A percentile compares a stretch with the other conserved stretches of the same genome.
These are phyloP conservation scores for Lizanozyma gosingica DNA, from an alignment of 1,139 yeast species.

Conservation along the genomic window DNA sequence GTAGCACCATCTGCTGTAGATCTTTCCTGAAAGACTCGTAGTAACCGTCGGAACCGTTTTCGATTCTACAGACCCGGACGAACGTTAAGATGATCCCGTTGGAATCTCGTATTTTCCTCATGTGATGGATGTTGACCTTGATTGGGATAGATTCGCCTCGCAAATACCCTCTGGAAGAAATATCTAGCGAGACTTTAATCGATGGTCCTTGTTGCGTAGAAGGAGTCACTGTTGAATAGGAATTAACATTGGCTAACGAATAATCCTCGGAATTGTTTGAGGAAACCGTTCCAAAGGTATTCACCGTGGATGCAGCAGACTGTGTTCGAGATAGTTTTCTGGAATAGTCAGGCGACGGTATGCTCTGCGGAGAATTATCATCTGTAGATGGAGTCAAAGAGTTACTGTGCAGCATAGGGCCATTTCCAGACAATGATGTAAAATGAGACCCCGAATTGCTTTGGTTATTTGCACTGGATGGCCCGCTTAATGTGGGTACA, in stretches of 20 bases:
- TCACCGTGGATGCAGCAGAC: constrained; percentile 45
- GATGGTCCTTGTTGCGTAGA: constrained; percentile 7
- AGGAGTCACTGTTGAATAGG: constrained; percentile 1
- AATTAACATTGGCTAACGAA: constrained; percentile 5
- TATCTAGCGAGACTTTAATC: constrained; percentile 47
- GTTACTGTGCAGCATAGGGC: not conserved
- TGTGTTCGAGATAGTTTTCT: constrained; percentile 33
- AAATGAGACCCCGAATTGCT: not conserved
- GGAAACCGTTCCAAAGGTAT: constrained; percentile 29
- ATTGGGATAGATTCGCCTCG: constrained; percentile 76
- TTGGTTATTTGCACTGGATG: not conserved
- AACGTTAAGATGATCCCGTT: constrained; percentile 74
- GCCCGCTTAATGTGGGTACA: not conserved
- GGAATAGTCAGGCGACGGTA: constrained; percentile 3
- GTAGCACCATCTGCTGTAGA: constrained; percentile 66
- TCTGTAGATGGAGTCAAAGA: not conserved
- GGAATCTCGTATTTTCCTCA: constrained; percentile 61
- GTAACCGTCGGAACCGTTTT: constrained; percentile 53
- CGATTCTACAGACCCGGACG: constrained; percentile 72
- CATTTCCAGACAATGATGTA: not conserved
- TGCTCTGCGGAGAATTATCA: not conserved
- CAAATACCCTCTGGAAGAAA: constrained; percentile 63
- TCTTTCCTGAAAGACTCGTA: constrained; percentile 81
- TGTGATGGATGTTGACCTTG: constrained; percentile 56
- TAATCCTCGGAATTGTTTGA: constrained; percentile 25